Evolutionary conservation across 164 flowering plant genomes (phyloP).

Genomic region (Stephania japonica): DNA sequence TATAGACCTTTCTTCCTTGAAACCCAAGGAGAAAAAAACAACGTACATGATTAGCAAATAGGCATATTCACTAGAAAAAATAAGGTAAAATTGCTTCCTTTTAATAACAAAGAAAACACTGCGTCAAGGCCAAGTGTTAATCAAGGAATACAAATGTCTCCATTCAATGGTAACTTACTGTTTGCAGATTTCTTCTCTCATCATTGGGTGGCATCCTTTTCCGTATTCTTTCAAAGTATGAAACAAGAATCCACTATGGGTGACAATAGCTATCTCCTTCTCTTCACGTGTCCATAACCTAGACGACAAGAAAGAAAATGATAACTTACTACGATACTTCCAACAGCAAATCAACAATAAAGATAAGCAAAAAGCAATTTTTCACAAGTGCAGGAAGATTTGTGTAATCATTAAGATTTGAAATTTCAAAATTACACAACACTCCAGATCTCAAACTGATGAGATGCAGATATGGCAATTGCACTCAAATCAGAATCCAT

Average conservation of each 20-base stretch:
- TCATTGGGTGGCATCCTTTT: constrained; percentile 51
- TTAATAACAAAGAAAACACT: neutral
- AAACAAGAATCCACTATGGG: constrained; percentile 75
- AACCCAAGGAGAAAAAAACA: neutral
- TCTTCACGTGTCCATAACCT: constrained; percentile 87
- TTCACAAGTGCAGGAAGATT: neutral
- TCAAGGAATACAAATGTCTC: no score
- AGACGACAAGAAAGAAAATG: constrained; percentile 7
- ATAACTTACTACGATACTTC: neutral
- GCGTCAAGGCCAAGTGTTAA: neutral
- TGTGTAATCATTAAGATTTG: neutral
- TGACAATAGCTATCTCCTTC: constrained; percentile 84
- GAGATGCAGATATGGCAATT: no score
- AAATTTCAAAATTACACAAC: neutral
- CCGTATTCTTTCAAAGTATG: constrained; percentile 52
- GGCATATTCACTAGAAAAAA: neutral
- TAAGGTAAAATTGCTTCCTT: neutral
- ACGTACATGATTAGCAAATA: neutral
- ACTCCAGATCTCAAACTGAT: no score
- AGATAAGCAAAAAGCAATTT: neutral
- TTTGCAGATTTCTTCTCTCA: constrained; percentile 58
- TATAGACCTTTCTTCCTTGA: neutral
- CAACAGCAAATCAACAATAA: neutral
- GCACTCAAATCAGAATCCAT: no score
- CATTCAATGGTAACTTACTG: constrained; percentile 41